Conservation (phyloP, 345 rosid species). For the Xanthoceras sorbifolium region DNA sequence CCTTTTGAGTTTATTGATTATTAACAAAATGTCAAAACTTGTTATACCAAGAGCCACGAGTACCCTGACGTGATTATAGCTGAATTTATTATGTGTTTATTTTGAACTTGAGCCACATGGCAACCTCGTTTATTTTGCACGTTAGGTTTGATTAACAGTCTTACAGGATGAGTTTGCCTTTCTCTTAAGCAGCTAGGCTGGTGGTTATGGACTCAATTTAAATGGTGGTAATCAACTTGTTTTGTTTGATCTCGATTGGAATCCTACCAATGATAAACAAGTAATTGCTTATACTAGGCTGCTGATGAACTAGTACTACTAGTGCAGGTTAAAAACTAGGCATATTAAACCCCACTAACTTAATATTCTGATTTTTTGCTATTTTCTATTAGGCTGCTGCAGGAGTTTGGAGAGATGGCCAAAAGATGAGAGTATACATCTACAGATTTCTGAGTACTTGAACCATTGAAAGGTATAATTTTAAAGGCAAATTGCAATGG, state of each 20-base stretch:
- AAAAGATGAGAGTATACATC: constrained; percentile 92
- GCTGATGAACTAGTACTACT: not conserved
- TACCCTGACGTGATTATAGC: no score
- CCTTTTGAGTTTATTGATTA: no score
- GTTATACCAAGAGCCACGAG: no score
- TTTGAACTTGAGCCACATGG: not conserved
- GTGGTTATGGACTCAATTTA: constrained; percentile 98
- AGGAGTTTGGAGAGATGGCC: constrained; percentile 99
- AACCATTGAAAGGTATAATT: constrained; percentile 99
- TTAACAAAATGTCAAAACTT: no score
- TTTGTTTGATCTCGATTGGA: constrained; percentile 98
- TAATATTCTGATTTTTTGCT: constrained; percentile 28
- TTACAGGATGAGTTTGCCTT: constrained; percentile 93
- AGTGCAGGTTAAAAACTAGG: not conserved
- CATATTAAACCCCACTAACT: constrained; percentile 13
- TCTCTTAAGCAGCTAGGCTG: constrained; percentile 97
- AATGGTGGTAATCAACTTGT: constrained; percentile 92
- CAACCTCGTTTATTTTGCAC: no score
- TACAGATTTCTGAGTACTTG: constrained; percentile 95
- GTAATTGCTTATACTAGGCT: no score
- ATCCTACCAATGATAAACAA: constrained; percentile 99
- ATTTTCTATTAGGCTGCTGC: constrained; percentile 87
- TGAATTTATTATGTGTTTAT: no score
- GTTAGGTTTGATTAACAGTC: constrained; percentile 20
- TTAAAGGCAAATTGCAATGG: no score